Percentiles rank a stretch among this genome's conserved stretches.
phyloP scores from a whole-genome alignment of 2,329 filamentous ascomycete species.

The Diaporthe sp. region DNA sequence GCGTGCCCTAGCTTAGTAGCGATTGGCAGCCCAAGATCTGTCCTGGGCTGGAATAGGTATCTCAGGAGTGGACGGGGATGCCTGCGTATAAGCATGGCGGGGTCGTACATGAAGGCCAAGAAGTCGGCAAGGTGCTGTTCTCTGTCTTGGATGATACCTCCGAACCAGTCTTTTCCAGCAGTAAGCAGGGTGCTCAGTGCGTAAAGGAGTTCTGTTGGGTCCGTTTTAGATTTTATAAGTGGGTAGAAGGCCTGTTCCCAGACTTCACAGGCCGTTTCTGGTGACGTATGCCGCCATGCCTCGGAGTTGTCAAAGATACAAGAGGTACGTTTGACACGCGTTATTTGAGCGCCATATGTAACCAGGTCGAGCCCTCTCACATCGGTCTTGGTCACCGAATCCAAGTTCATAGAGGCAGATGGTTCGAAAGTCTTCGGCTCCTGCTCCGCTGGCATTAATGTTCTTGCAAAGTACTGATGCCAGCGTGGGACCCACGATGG shows the following conservation, averaged over 20 bases:
- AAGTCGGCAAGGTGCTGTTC: neutral
- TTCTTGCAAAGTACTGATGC: neutral
- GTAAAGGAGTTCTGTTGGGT: neutral
- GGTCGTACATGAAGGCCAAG: neutral
- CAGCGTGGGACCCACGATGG: neutral
- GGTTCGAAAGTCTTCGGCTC: neutral
- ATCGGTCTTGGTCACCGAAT: neutral
- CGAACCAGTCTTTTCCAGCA: neutral
- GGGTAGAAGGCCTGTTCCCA: neutral
- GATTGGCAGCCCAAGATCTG: neutral
- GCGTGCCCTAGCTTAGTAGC: neutral
- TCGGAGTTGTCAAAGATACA: no score
- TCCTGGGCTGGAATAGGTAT: neutral
- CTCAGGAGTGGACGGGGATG: neutral
- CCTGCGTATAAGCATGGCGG: neutral
- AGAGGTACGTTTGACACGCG: neutral
- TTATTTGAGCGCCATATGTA: neutral
- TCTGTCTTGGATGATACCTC: neutral
- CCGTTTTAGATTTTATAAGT: neutral
- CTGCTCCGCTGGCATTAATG: neutral
- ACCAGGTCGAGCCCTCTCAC: neutral
- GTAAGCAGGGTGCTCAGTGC: neutral
- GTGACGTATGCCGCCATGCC: neutral
- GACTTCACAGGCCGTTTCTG: neutral
- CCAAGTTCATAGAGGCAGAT: neutral